Base-by-base conservation (phyloP, 305 asterid species). In the Coffea humblotiana region DNA sequence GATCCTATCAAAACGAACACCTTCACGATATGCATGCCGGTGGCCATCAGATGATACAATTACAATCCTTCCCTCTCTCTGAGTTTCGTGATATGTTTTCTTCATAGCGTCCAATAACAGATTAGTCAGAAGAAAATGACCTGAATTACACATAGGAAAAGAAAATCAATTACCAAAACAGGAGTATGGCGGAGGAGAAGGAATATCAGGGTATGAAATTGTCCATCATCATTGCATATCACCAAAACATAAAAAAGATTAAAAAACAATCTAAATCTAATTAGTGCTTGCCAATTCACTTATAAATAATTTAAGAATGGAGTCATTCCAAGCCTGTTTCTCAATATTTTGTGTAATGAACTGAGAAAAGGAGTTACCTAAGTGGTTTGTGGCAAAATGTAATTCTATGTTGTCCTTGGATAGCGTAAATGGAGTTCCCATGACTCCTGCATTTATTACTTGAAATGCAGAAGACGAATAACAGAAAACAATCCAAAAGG, bases 391-490 rank as follows among this genome's bases (percentile, higher is more conserved):
- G 78, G 97, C 98, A 78, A 95, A 95, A 79, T 95, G 97, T 61
- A 91, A 79, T 88, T 95, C 99, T 56, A 93, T 87, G 73, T 89
- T 83, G 90, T 95, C 98, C 84, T 90, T 81, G 60, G 99, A 91
- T 76, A 95, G 93, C 88, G 51, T 80, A 87, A 87, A 93, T 0
- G 98, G 92, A 10, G 89, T 76, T 45, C 84, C 90, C 94, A 92
- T 84, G 37, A 93, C 70, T 77, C 97, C 98, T 78, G 98, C 98
- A 84, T 95, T 95, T 95, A 58, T 93, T 95, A 80, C 98, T 93
- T 86, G 67, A 19, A 76, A 78, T 5, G 66, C 54, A 90, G 67
- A 78, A 67, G 74, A 82, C 60, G 83, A 69, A 77, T 66, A 40
- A 40, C 43, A 40, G 43, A 40, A 40, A 19, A 4, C n/a, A 8